Evolutionary conservation across 495 filamentous ascomycete species (phyloP), one percentile per base, ranked within the genome.

Genomic region (Aspergillus coremiiformis): DNA sequence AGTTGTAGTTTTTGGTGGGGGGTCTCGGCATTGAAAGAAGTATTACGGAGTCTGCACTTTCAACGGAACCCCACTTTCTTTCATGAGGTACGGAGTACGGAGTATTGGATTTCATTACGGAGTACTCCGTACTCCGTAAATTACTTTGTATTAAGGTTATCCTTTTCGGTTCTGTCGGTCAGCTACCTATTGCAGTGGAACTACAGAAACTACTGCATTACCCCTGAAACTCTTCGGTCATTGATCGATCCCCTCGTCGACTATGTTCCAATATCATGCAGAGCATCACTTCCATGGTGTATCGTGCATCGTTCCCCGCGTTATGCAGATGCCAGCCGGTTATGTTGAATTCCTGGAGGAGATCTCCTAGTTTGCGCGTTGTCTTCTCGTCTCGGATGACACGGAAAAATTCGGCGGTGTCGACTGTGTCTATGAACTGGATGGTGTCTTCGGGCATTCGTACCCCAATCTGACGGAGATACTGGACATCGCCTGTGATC

Each of bases 271-370:
- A 62, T 39, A 79, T 74, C 56, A 96, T 77, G 11, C 69, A 77
- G 10, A 97, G 63, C 74, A 95, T 76, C 23, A 81, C 85, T 54
- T 84, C 81, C 52, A 96, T 61, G 0, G 92, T 92, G 65, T 87
- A 95, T 5, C 80, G 80, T 4, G 93, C 93, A 62, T 98, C 93
- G 62, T 98, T 98, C n/a, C 93, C 83, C 35, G 86, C 93, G 58
- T 97, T 96, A 67, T 98, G 93, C 39, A 91, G 70, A 56, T 90
- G 69, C 69, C 75, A 77, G 5, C 68, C 78, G 1, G 63, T 59
- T 11, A 94, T 76, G 10, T 73, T 81, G 27, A 95, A 63, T n/a
- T 81, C 76, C 41, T 61, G 51, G 24, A 95, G 76, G n/a, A 94
- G 67, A 11, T 27, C 60, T 2, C 64, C 76, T 14, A 98, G 78